Conservation (phyloP, 2,329 filamentous ascomycete species). For the Beauveria sp. region DNA sequence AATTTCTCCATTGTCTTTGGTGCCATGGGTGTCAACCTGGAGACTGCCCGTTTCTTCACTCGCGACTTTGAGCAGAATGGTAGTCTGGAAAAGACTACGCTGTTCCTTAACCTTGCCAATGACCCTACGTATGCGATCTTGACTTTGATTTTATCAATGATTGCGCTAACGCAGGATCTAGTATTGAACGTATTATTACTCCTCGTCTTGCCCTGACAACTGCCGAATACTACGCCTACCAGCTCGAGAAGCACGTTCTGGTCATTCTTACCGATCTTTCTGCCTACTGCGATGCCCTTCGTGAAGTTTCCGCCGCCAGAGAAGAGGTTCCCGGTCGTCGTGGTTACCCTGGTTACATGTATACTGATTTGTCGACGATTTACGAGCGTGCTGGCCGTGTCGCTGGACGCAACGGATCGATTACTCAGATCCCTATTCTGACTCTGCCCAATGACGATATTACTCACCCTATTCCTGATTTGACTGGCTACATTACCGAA, state of each 20-base stretch:
- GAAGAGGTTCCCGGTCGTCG: constrained; percentile 98
- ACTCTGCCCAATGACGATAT: constrained; percentile 99
- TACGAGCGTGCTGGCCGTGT: constrained; percentile 99
- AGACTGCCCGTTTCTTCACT: constrained; percentile 97
- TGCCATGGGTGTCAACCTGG: constrained; percentile 99
- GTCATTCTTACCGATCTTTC: constrained; percentile 98
- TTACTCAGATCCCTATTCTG: constrained; percentile 97
- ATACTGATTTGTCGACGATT: constrained; percentile 99
- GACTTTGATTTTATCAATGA: too few relatives aligned
- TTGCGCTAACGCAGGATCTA: constrained; percentile 28
- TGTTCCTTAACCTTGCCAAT: constrained; percentile 98
- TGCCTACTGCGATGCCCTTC: constrained; percentile 96
- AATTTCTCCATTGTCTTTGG: constrained; percentile 99
- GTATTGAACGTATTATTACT: constrained; percentile 99
- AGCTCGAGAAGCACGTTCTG: constrained; percentile 98
- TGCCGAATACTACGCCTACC: constrained; percentile 99
- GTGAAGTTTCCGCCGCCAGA: constrained; percentile 94
- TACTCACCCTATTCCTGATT: constrained; percentile 95
- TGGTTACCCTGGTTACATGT: constrained; percentile 99
- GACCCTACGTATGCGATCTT: constrained; percentile 77
- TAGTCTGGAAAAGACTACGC: constrained; percentile 90
- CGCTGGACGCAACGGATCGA: constrained; percentile 91
- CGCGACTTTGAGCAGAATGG: constrained; percentile 99
- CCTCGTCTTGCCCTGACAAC: constrained; percentile 96
- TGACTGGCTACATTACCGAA: constrained; percentile 98